Percentiles rank a stretch among this genome's conserved stretches.
These are phyloP conservation scores for Podaxis mareebaensis DNA, from an alignment of 768 basidiomycete genomes.

Conservation along the genomic window DNA sequence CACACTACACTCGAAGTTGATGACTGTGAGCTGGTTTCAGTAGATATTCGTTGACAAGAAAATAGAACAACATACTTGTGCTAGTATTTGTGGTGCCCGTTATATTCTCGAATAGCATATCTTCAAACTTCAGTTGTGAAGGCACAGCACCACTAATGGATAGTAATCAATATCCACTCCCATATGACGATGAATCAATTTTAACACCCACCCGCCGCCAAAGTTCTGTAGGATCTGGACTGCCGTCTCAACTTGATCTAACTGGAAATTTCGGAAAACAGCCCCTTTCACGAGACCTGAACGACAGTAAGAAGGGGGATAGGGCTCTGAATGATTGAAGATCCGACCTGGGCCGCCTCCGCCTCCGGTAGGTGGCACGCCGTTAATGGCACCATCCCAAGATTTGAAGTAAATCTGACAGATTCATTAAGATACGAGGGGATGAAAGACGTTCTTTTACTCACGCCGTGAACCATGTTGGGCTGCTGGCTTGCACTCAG, in stretches of 20 bases:
- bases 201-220: conserved; percentile 27
- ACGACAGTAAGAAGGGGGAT: conserved; percentile 1
- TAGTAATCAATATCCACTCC: not conserved
- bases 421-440: not conserved
- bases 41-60: not conserved
- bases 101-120: conserved; percentile 48
- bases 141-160: conserved; percentile 45
- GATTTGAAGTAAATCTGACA: conserved; percentile 56
- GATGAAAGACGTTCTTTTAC: conserved; percentile 10
- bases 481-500: conserved; percentile 51
- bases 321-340: not conserved
- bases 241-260: conserved; percentile 48
- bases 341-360: conserved; percentile 50
- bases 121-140: conserved; percentile 47
- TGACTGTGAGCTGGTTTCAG: conserved; percentile 30
- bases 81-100: conserved; percentile 46
- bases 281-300: conserved; percentile 48
- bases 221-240: conserved; percentile 56
- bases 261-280: conserved; percentile 38
- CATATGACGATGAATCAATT: not conserved
- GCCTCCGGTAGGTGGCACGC: conserved; percentile 55
- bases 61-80: conserved; percentile 21
- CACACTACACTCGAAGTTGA: conserved; percentile 52
- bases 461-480: conserved; percentile 54
- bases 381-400: conserved; percentile 52